Percentiles rank a stretch among this genome's conserved stretches.
Conservation (phyloP, 768 basidiomycete species). For the Amanita inopinata region DNA sequence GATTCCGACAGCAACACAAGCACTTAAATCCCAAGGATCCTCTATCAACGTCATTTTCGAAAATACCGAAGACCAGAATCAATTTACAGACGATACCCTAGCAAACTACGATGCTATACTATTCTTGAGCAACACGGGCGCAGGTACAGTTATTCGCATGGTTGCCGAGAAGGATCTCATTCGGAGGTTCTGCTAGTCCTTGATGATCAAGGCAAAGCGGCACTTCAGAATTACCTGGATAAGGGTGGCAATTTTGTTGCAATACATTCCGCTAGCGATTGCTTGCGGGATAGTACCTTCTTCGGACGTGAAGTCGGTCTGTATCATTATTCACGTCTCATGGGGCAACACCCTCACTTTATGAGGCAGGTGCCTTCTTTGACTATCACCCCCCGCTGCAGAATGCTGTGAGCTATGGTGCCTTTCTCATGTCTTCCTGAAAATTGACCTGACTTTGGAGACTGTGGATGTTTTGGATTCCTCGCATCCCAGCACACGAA, state of each 20-base stretch:
- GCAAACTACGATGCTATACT: slow-evolving; percentile 52
- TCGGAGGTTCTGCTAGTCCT: slow-evolving; percentile 33
- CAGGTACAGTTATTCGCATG: slow-evolving; percentile 31
- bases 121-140: slow-evolving; percentile 62
- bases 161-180: background rate
- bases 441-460: slow-evolving; percentile 19
- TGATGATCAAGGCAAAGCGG: slow-evolving; percentile 45
- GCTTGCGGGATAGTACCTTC: slow-evolving; percentile 45
- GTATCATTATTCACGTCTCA: slow-evolving; percentile 3
- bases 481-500: slow-evolving; percentile 52
- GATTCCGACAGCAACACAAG: slow-evolving; percentile 59
- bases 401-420: slow-evolving; percentile 46
- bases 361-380: slow-evolving; percentile 46
- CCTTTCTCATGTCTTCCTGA: background rate
- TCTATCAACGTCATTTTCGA: slow-evolving; percentile 46
- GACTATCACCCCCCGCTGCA: slow-evolving; percentile 63
- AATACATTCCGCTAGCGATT: slow-evolving; percentile 58
- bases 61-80: slow-evolving; percentile 49
- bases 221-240: slow-evolving; percentile 56
- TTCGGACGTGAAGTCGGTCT: slow-evolving; percentile 50
- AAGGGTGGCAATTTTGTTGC: slow-evolving; percentile 63
- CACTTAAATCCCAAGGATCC: slow-evolving; percentile 35
- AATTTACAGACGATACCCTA: slow-evolving; percentile 48
- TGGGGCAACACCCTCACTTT: background rate
- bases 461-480: slow-evolving; percentile 48